Evolutionary conservation across 352 stramenopile species (phyloP).

Genomic region (Globisporangium echinulatum): DNA sequence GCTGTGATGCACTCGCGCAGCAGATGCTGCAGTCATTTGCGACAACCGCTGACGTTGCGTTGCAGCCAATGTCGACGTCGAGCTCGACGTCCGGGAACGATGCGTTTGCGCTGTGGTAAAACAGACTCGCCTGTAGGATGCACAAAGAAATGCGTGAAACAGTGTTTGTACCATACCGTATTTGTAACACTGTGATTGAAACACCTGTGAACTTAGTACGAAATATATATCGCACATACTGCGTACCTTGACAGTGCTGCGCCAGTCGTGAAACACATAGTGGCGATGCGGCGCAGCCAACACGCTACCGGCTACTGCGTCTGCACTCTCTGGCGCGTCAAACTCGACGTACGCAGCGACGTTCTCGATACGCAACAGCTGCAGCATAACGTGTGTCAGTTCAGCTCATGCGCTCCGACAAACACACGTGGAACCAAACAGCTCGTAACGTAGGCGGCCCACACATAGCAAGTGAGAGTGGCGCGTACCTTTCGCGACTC

Average conservation of each 20-base stretch:
- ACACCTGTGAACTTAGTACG: too few species aligned
- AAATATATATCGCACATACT: neutral
- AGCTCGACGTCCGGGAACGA: constrained; percentile 80
- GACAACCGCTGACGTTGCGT: constrained; percentile 12
- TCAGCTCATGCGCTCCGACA: neutral
- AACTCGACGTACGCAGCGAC: constrained; percentile 77
- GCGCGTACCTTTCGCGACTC: constrained; percentile 70
- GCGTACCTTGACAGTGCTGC: constrained; percentile 65
- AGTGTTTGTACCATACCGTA: neutral
- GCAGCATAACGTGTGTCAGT: neutral
- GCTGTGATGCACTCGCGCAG: constrained; percentile 11
- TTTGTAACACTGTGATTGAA: too few species aligned
- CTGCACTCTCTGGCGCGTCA: constrained; percentile 10
- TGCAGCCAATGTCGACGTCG: constrained; percentile 52
- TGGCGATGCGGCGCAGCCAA: constrained; percentile 20
- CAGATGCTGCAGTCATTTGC: constrained; percentile 34
- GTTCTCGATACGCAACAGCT: constrained; percentile 59
- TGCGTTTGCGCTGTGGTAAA: constrained; percentile 72
- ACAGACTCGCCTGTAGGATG: constrained; percentile 41
- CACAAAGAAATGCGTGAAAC: neutral
- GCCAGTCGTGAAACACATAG: constrained; percentile 86
- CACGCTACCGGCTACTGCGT: constrained; percentile 1
- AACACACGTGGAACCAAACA: constrained; percentile 4
- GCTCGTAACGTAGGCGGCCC: neutral
- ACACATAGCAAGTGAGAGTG: neutral